Percentiles rank a stretch among this genome's conserved stretches.
These are phyloP conservation scores for Polytrichum formosum DNA, from an alignment of 225 moss, liverwort and hornwort genomes.

Conservation along the genomic window DNA sequence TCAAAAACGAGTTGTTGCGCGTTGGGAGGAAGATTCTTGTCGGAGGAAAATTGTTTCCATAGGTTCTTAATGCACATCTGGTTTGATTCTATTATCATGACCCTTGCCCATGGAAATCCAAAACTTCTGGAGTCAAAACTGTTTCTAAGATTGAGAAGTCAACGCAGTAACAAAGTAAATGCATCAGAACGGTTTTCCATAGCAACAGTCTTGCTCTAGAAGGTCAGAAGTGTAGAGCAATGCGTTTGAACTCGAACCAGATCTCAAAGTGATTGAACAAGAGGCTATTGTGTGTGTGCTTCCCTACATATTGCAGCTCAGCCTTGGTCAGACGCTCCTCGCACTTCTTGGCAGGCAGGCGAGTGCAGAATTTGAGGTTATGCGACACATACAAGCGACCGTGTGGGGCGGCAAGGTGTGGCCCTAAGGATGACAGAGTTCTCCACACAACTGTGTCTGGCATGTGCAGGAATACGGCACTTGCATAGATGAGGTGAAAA, in stretches of 20 bases:
- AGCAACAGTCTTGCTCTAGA: too few species aligned
- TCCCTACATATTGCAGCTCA: slow-evolving; percentile 28
- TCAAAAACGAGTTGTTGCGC: too few species aligned
- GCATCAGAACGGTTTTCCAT: too few species aligned
- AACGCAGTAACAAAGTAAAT: too few species aligned
- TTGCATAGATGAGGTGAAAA: slow-evolving; percentile 47
- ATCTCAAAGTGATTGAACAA: slow-evolving; percentile 57
- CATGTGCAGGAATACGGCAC: slow-evolving; percentile 58
- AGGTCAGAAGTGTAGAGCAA: too few species aligned
- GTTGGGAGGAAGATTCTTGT: too few species aligned
- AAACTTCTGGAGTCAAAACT: too few species aligned
- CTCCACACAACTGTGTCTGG: slow-evolving; percentile 41
- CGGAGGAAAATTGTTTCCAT: too few species aligned
- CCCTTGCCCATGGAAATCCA: too few species aligned
- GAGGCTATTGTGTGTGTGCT: slow-evolving; percentile 41
- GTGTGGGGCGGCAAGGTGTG: slow-evolving; percentile 14
- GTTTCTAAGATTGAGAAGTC: too few species aligned
- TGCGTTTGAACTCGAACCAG: slow-evolving; percentile 39
- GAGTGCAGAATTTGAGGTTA: slow-evolving; percentile 57
- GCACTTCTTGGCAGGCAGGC: slow-evolving; percentile 24
- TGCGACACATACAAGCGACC: slow-evolving; percentile 48
- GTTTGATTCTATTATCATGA: too few species aligned
- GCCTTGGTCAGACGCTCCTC: slow-evolving; percentile 18
- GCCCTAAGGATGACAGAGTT: slow-evolving; percentile 11
- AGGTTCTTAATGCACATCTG: too few species aligned